These are phyloP conservation scores for Phytophthora pini DNA, from an alignment of 352 stramenopile species.

Conservation along the genomic window DNA sequence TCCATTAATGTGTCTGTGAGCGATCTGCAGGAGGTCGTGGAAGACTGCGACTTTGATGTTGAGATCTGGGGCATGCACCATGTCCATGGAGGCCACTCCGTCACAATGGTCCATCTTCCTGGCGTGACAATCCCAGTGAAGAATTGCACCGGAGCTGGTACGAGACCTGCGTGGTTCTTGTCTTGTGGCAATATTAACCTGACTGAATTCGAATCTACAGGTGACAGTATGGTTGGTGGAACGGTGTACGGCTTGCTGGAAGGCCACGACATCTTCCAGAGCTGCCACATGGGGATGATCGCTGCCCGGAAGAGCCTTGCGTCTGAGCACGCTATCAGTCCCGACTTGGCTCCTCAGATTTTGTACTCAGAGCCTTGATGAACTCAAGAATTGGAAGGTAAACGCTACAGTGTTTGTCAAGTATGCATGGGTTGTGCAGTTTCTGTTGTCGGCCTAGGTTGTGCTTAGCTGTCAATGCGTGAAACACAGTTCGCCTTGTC, in stretches of 20 bases:
- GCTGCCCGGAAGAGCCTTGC: slow-evolving; percentile 71
- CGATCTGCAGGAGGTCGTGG: slow-evolving; percentile 35
- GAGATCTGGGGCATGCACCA: slow-evolving; percentile 67
- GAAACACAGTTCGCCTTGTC: slow-evolving; percentile 18
- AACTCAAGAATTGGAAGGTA: slow-evolving; percentile 4
- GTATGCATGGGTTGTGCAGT: slow-evolving; percentile 21
- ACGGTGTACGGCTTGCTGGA: slow-evolving; percentile 80
- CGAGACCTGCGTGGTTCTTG: slow-evolving; percentile 3
- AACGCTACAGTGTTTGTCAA: slow-evolving; percentile 11
- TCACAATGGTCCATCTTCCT: slow-evolving; percentile 75
- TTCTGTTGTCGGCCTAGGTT: slow-evolving; percentile 5
- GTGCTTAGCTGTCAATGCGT: slow-evolving; percentile 10
- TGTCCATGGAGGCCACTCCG: slow-evolving; percentile 46
- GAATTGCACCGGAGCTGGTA: slow-evolving; percentile 83
- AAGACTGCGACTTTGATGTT: slow-evolving; percentile 42
- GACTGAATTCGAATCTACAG: slow-evolving; percentile 25
- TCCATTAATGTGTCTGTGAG: slow-evolving; percentile 62
- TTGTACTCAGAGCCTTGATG: slow-evolving; percentile 36
- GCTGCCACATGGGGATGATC: slow-evolving; percentile 80
- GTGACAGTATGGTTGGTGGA: slow-evolving; percentile 78
- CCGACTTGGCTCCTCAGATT: slow-evolving; percentile 45
- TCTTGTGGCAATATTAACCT: slow-evolving; percentile 12
- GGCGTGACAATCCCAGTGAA: slow-evolving; percentile 56
- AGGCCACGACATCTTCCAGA: slow-evolving; percentile 63
- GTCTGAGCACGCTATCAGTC: slow-evolving; percentile 74